A percentile compares a stretch with the other conserved stretches of the same genome.
Conservation (phyloP, 2,329 filamentous ascomycete species). For the Aureobasidium mangrovei region DNA sequence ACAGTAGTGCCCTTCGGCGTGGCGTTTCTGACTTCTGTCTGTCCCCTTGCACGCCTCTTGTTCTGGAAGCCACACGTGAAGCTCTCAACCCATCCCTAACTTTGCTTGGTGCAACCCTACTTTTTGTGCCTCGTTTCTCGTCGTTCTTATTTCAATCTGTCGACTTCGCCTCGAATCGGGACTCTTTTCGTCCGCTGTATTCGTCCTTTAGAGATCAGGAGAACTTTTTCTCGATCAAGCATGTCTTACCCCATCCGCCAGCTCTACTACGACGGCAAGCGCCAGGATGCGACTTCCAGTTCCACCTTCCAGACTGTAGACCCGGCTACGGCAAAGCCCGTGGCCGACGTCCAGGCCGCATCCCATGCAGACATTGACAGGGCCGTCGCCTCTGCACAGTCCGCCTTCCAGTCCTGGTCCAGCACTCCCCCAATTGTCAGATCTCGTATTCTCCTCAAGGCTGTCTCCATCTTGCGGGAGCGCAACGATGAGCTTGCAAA, state of each 20-base stretch:
- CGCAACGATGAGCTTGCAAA: constrained; percentile 72
- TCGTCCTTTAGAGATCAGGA: background rate
- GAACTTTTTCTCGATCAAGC: background rate
- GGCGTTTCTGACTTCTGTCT: too few species aligned
- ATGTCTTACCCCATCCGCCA: constrained; percentile 12
- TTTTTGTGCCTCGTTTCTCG: too few species aligned
- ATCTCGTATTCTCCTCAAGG: constrained; percentile 67
- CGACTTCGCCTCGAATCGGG: background rate
- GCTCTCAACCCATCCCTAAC: too few species aligned
- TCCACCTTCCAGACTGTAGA: constrained; percentile 64
- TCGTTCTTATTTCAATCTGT: too few species aligned
- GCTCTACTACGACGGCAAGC: constrained; percentile 67
- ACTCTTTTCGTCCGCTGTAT: background rate
- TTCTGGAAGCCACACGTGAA: too few species aligned
- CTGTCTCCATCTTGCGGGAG: constrained; percentile 62
- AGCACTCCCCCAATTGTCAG: constrained; percentile 64
- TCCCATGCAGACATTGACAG: constrained; percentile 59
- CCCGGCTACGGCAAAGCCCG: constrained; percentile 58
- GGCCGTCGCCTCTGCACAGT: constrained; percentile 60
- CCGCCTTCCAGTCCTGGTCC: constrained; percentile 69
- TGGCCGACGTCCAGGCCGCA: constrained; percentile 65
- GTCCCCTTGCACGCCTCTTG: too few species aligned
- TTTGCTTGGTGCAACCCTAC: too few species aligned
- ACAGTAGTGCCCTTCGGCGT: too few species aligned
- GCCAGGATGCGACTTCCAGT: constrained; percentile 51